Conservation (phyloP, 768 basidiomycete genomes). For the Lactarius indigo region DNA sequence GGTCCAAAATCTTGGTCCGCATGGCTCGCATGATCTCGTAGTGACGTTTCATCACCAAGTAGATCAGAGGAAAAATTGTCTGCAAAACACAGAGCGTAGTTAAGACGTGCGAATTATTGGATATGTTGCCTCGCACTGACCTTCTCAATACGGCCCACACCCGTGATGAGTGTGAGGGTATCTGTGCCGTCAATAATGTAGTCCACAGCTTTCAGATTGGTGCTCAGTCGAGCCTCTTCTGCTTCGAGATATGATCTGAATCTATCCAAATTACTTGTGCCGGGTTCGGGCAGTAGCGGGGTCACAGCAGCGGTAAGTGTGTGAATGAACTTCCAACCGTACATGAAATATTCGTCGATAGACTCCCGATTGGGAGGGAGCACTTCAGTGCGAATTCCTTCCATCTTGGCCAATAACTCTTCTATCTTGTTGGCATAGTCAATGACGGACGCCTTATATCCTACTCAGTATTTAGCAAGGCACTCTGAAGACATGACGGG, state of each 20-base stretch:
- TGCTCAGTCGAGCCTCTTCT: conserved; percentile 29
- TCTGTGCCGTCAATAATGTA: conserved; percentile 33
- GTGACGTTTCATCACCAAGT: conserved; percentile 25
- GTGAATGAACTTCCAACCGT: conserved; percentile 1
- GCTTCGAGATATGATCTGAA: conserved; percentile 27
- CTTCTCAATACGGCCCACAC: conserved; percentile 31
- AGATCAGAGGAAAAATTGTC: conserved; percentile 22
- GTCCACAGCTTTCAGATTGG: conserved; percentile 28
- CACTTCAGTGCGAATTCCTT: conserved; percentile 8
- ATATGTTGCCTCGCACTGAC: conserved; percentile 14
- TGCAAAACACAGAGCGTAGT: background rate
- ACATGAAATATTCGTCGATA: background rate
- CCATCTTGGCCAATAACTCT: conserved; percentile 17
- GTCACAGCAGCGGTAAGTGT: conserved; percentile 3
- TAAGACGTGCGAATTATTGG: background rate
- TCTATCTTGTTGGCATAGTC: conserved; percentile 20
- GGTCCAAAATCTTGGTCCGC: conserved; percentile 3
- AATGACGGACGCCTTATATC: conserved; percentile 18
- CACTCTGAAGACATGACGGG: background rate
- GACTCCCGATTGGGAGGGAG: conserved; percentile 10
- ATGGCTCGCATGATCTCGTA: conserved; percentile 25
- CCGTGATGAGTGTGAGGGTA: conserved; percentile 31
- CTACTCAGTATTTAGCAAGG: background rate
- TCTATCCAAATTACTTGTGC: conserved; percentile 7
- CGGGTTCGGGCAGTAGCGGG: background rate